Evolutionary conservation across 345 rosid genomes (phyloP), one percentile per base, ranked within the genome.

Genomic region (Xanthoceras sorbifolium): DNA sequence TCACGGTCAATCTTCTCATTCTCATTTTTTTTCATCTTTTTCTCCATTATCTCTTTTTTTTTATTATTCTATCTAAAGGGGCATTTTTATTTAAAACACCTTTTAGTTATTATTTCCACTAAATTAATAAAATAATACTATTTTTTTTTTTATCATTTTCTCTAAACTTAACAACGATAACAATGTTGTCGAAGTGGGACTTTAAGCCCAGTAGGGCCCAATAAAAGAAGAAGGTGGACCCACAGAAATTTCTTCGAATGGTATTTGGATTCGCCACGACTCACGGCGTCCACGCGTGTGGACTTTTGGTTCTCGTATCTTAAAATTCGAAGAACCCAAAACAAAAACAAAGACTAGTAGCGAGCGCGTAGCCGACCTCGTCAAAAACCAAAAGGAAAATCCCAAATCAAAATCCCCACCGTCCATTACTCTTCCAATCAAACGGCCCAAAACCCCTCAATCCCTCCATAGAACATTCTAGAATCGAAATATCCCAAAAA

Each of bases 161-260:
- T n/a, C n/a, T n/a, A n/a, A n/a, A n/a, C n/a, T n/a, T n/a, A n/a
- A n/a, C n/a, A n/a, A n/a, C n/a, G n/a, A n/a, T n/a, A n/a, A n/a
- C n/a, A n/a, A 85, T 90, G 5, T 36, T 36, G 5, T 36, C 40
- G 5, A 36, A 36, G 1, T 36, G 40, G 8, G 40, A n/a, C 40
- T 9, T 5, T 36, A 9, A 36, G 8, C 40, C 8, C 5, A 36
- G 9, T 36, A 5, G 40, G 93, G 93, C 7, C 23, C 81, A 1
- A 62, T 85, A 0, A 77, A 86, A 8, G 82, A 86, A n/a, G n/a
- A n/a, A n/a, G n/a, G n/a, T n/a, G 76, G 88, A 87, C 64, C 90
- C 87, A 0, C 87, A 2, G 89, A 86, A 84, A 90, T 87, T 29
- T 89, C 92, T n/a, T 83, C 86, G 64, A 79, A 87, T 0, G 86